Percentiles rank a stretch among this genome's conserved stretches.
Conservation (phyloP, 176 grass and related monocot species). For the Musa schizocarpa region DNA sequence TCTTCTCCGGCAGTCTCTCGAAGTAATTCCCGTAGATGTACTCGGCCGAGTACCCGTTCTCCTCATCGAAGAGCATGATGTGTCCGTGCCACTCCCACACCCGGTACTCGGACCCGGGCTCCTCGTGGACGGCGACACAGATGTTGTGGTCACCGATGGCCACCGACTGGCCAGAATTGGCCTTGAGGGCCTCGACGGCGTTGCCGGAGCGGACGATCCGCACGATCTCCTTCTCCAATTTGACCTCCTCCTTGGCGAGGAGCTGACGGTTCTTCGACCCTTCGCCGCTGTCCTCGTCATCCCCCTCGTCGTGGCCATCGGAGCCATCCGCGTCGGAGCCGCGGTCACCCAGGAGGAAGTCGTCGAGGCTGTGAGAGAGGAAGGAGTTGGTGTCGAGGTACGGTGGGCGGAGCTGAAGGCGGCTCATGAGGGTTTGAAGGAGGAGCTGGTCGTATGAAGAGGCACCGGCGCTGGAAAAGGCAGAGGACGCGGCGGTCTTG, state of each 20-base stretch:
- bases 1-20: slow-evolving; percentile 44
- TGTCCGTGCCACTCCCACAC: slow-evolving; percentile 95
- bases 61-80: slow-evolving; percentile 89
- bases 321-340: slow-evolving; percentile 25
- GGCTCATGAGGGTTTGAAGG: slow-evolving; percentile 83
- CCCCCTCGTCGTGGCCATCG: neutral
- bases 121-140: slow-evolving; percentile 80
- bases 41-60: slow-evolving; percentile 85
- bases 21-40: slow-evolving; percentile 96
- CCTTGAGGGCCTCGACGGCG: slow-evolving; percentile 58
- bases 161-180: slow-evolving; percentile 85
- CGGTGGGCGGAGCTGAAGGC: slow-evolving; percentile 85
- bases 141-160: slow-evolving; percentile 83
- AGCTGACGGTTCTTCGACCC: slow-evolving; percentile 38
- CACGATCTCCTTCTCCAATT: slow-evolving; percentile 85
- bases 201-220: slow-evolving; percentile 51
- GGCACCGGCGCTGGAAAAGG: slow-evolving; percentile 12
- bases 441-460: slow-evolving; percentile 64
- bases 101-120: slow-evolving; percentile 65
- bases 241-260: slow-evolving; percentile 73
- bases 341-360: slow-evolving; percentile 29
- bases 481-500: slow-evolving; percentile 23
- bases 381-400: slow-evolving; percentile 95
- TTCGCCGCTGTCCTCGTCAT: neutral
- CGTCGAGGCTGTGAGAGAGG: slow-evolving; percentile 68